phyloP scores from a whole-genome alignment of 257 asterid species.

The Nicotiana tomentosiformis region DNA sequence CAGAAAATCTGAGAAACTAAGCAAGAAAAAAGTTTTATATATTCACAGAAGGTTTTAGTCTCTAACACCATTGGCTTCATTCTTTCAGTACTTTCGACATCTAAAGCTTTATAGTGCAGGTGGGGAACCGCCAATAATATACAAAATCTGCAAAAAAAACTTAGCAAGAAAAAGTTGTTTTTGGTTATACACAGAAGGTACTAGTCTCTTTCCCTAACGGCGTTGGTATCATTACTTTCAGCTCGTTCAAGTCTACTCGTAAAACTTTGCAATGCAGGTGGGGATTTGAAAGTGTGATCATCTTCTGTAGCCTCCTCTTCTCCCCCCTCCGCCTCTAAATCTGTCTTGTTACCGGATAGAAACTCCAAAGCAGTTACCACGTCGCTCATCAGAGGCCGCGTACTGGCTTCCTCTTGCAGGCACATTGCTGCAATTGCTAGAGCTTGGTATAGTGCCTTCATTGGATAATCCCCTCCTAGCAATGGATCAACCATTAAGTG shows the following conservation, averaged over 20 bases:
- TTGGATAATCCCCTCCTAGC: slow-evolving; percentile 52
- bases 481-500: slow-evolving; percentile 69
- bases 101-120: neutral
- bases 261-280: slow-evolving; percentile 9
- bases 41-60: slow-evolving; percentile 1
- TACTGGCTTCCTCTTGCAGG: slow-evolving; percentile 57
- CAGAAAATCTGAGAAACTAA: neutral
- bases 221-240: neutral
- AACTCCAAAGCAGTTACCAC: slow-evolving; percentile 67
- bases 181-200: neutral
- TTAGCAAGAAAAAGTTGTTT: neutral
- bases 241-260: slow-evolving; percentile 7
- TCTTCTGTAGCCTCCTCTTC: neutral
- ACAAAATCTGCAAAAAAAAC: neutral
- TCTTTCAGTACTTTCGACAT: neutral
- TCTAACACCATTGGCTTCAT: neutral
- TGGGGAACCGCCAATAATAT: neutral
- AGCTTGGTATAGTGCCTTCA: slow-evolving; percentile 62
- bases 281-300: neutral
- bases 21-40: neutral
- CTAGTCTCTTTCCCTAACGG: neutral
- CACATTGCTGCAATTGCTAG: slow-evolving; percentile 88
- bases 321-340: slow-evolving; percentile 15
- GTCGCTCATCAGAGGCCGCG: slow-evolving; percentile 64
- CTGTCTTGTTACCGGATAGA: slow-evolving; percentile 27